phyloP scores from a whole-genome alignment of 768 basidiomycete species.

The Rossbeevera mucosa region DNA sequence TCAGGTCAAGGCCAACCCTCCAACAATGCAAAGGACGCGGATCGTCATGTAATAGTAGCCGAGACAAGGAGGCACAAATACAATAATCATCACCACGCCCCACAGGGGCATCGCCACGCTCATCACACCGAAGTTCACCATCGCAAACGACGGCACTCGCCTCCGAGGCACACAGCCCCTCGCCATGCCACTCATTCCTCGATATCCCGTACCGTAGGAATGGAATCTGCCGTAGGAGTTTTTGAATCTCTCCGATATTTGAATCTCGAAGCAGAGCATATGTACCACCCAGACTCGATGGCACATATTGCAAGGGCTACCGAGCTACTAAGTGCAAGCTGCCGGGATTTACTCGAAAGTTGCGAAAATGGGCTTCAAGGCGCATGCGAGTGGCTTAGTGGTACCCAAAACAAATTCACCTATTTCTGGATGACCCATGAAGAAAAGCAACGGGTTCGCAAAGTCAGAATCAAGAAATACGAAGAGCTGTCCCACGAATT shows the following conservation, averaged over 20 bases:
- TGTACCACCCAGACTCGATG: constrained; percentile 46
- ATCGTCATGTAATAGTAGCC: neutral
- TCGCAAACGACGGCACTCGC: constrained; percentile 9
- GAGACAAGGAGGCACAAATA: neutral
- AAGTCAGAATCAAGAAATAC: constrained; percentile 35
- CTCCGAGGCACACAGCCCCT: constrained; percentile 11
- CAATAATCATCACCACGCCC: constrained; percentile 1
- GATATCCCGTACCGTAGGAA: constrained; percentile 27
- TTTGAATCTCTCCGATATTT: constrained; percentile 71
- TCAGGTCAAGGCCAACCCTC: constrained; percentile 9
- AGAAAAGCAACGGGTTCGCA: constrained; percentile 29
- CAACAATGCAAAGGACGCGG: neutral
- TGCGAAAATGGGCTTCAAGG: constrained; percentile 40
- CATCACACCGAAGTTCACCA: constrained; percentile 1
- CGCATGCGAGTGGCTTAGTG: constrained; percentile 48
- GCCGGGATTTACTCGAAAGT: constrained; percentile 46
- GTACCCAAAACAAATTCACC: constrained; percentile 34
- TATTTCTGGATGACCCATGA: constrained; percentile 34
- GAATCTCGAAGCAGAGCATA: constrained; percentile 55
- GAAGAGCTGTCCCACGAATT: constrained; percentile 37
- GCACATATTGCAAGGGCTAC: constrained; percentile 40
- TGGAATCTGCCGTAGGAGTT: constrained; percentile 53
- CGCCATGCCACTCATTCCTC: constrained; percentile 33
- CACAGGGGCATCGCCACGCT: neutral
- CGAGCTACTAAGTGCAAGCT: constrained; percentile 47